Base-by-base conservation (phyloP, 257 asterid species). In the Sherardia arvensis region DNA sequence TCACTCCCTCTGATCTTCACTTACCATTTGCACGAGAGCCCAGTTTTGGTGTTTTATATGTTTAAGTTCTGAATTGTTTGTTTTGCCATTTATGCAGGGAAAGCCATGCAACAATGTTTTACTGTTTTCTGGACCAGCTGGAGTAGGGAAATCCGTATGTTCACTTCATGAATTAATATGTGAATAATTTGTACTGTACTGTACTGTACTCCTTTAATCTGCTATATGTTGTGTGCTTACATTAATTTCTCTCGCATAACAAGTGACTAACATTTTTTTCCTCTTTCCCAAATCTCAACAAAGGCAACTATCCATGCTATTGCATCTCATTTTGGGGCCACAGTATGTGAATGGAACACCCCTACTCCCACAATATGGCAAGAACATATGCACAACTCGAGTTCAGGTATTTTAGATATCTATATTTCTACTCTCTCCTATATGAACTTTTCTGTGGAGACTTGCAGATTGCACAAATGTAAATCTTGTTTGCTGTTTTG, bases 121-220 rank as follows among this genome's bases (percentile, higher is more conserved):
- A 79, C 86, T 92, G 59, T 68, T 89, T 72, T 79, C 85, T 76
- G 97, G 97, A 72, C 95, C 85, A 69, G 87, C 97, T 67, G 97
- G 99, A 80, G 87, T 84, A 78, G 99, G 97, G 67, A 92, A 92
- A 89, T 89, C 96, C 66, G 99, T 92, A 89, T 47, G 97, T 45
- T 59, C 62, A 27, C 71, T 69, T 33, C 25, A 48, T 18, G 22
- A 38, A 38, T 47, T 25, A 33, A 53, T 36, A 32, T 53, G 26
- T 47, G 1, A 17, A 49, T 49, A 20, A 49, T 20, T 20, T 49
- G 8, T 49, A 49, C 26, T 63, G 33, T 55, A 53, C 28, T 63
- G 33, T 55, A 53, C 28, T 53, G 4, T 23, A 38, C 47, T 38
- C 9, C 45, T 51, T 2, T 32, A 6, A 8, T 23, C 58, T 23